Evolutionary conservation across 1,139 yeast species (phyloP).

Genomic region (Nadsonia commutata): DNA sequence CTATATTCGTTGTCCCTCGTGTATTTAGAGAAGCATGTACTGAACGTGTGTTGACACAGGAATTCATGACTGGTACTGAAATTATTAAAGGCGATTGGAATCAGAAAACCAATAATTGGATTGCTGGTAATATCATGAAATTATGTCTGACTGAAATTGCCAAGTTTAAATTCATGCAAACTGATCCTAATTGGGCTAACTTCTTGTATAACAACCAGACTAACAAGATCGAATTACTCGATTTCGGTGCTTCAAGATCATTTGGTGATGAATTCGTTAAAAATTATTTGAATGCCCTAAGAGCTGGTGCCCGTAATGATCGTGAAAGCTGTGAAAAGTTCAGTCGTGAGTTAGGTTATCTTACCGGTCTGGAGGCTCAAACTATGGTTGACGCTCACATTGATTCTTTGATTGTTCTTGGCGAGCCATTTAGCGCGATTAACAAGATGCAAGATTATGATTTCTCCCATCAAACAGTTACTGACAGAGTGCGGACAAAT

Average conservation of each 20-base stretch:
- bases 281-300: conserved; percentile 55
- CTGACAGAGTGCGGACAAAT: conserved; percentile 79
- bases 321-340: conserved; percentile 46
- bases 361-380: conserved; percentile 79
- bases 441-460: conserved; percentile 41
- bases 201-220: conserved; percentile 63
- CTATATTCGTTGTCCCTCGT: conserved; percentile 63
- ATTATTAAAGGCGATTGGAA: conserved; percentile 65
- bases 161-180: conserved; percentile 82
- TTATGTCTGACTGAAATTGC: conserved; percentile 77
- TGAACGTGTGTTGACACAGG: conserved; percentile 79
- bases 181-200: conserved; percentile 99
- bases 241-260: conserved; percentile 90
- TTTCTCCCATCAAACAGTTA: conserved; percentile 74
- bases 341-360: conserved; percentile 67
- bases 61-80: conserved; percentile 69
- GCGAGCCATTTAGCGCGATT: conserved; percentile 71
- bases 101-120: conserved; percentile 63
- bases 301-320: conserved; percentile 66
- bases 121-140: conserved; percentile 77
- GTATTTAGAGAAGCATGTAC: conserved; percentile 72
- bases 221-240: conserved; percentile 64
- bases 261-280: conserved; percentile 52
- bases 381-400: conserved; percentile 87
- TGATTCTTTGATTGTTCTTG: conserved; percentile 77